These are phyloP conservation scores for Sporothrix dimorphospora DNA, from an alignment of 2,329 filamentous ascomycete species.

Conservation along the genomic window DNA sequence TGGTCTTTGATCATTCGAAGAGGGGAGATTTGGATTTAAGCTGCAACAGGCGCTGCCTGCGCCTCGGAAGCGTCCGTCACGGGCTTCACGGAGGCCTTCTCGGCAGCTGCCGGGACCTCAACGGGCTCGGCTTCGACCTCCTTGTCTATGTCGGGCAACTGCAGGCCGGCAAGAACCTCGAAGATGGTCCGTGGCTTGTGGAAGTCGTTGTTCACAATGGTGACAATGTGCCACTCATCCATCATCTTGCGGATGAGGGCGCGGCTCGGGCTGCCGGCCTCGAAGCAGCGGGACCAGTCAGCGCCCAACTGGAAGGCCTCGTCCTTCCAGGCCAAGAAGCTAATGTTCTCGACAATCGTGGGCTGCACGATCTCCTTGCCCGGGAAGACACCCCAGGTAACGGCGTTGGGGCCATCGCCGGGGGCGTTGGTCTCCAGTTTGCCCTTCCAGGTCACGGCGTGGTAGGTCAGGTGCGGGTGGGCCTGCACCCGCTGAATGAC, in stretches of 20 bases:
- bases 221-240: slow-evolving; percentile 90
- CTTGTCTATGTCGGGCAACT: slow-evolving; percentile 65
- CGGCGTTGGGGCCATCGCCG: slow-evolving; percentile 89
- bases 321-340: slow-evolving; percentile 98
- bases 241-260: slow-evolving; percentile 80
- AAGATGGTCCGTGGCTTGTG: slow-evolving; percentile 82
- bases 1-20: not conserved
- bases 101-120: slow-evolving; percentile 26
- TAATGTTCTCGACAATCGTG: slow-evolving; percentile 97
- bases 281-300: slow-evolving; percentile 93
- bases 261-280: slow-evolving; percentile 74
- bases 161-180: slow-evolving; percentile 77
- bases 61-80: slow-evolving; percentile 10
- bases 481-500: slow-evolving; percentile 76
- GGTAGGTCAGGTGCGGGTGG: slow-evolving; percentile 86
- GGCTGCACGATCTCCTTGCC: slow-evolving; percentile 99
- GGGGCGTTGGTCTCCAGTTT: slow-evolving; percentile 82
- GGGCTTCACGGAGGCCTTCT: slow-evolving; percentile 28
- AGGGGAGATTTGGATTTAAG: not conserved
- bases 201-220: slow-evolving; percentile 99
- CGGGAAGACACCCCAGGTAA: slow-evolving; percentile 98
- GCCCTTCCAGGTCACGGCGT: slow-evolving; percentile 84
- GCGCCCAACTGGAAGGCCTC: slow-evolving; percentile 91
- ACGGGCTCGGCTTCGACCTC: slow-evolving; percentile 41
- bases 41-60: not conserved